Conservation (phyloP, 1,284 basidiomycete species). For the Cutaneotrichosporon curvatum region DNA sequence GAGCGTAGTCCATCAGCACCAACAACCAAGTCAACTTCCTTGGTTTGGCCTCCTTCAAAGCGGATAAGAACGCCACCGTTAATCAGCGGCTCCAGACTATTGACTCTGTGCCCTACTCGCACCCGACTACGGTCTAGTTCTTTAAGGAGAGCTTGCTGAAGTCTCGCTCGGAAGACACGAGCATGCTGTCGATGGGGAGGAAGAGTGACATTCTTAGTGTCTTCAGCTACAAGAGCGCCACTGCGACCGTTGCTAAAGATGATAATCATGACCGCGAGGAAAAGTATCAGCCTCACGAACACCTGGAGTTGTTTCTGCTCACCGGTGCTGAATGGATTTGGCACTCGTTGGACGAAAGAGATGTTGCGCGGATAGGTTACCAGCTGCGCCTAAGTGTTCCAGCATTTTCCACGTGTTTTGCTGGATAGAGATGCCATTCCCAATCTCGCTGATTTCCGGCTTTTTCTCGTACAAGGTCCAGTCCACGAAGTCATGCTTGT, state of each 20-base stretch:
- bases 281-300: neutral
- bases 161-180: neutral
- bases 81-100: too few species aligned
- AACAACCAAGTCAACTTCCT: constrained; percentile 23
- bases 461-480: constrained; percentile 18
- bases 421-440: constrained; percentile 15
- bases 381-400: neutral
- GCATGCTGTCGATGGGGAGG: neutral
- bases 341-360: neutral
- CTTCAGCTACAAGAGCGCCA: constrained; percentile 3
- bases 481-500: constrained; percentile 7
- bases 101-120: too few species aligned
- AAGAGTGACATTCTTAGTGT: neutral
- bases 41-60: neutral
- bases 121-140: neutral
- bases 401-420: constrained; percentile 19
- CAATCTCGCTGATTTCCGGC: constrained; percentile 14
- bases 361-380: neutral
- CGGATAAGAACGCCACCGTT: neutral
- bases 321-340: constrained; percentile 1
- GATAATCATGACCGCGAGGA: too few species aligned
- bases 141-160: neutral
- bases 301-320: neutral
- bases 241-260: constrained; percentile 1
- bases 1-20: constrained; percentile 37